Base-by-base conservation (phyloP, 148 eudicot genomes). In the Fagopyrum tataricum region DNA sequence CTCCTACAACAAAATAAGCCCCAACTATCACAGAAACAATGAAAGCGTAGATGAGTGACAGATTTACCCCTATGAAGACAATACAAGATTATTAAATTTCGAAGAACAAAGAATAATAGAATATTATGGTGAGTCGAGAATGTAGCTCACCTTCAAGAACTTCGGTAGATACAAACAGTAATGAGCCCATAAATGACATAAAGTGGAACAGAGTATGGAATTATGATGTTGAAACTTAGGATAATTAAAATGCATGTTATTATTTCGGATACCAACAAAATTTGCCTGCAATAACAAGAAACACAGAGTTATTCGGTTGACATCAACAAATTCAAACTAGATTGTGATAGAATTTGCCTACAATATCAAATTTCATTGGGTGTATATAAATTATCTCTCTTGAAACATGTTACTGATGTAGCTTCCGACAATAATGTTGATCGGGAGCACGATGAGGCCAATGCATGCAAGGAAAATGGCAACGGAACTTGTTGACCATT, bases 361-460 rank as follows among this genome's bases (percentile, higher is more conserved):
- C n/a, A n/a, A n/a, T n/a, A n/a, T n/a, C n/a, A n/a, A n/a, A n/a
- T n/a, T n/a, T n/a, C n/a, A n/a, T n/a, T n/a, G n/a, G n/a, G n/a
- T n/a, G n/a, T n/a, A n/a, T 11, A 4, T 13, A 26, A 73, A 31
- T 79, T 80, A 91, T 95, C 97, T 88, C 84, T 92, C 95, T 74
- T 92, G 86, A 74, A 92, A 92, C 91, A 92, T 85, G 83, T 92
- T 92, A 77, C 91, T 89, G 73, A 92, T 86, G 85, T 89, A 92
- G 89, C 89, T 89, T 49, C 97, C 97, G 73, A 92, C 92, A 72
- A 85, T 55, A 40, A 89, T 78, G 75, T 92, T 92, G 44, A 92
- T 86, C 5, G 97, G 97, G 77, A 92, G 91, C 59, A 92, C 97
- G n/a, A 95, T 89, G 23, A 89, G 67, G 71, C 97, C 97, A 76